phyloP scores from a whole-genome alignment of 2,329 filamentous ascomycete species.

The Xylariaceae sp. region DNA sequence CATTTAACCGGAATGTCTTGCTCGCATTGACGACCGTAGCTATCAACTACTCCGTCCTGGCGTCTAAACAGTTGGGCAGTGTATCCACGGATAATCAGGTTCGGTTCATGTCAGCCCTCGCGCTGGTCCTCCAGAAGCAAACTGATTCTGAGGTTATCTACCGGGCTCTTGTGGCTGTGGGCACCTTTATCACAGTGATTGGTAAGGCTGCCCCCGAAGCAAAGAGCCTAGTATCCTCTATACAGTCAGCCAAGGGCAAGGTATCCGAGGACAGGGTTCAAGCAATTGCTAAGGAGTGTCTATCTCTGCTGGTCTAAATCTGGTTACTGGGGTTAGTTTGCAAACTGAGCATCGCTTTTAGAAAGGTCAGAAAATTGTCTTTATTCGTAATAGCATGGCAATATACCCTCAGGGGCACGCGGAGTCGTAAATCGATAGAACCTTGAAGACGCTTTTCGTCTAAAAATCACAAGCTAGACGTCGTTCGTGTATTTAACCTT shows the following conservation, averaged over 20 bases:
- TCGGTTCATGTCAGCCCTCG: slow-evolving; percentile 56
- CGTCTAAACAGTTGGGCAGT: slow-evolving; percentile 39
- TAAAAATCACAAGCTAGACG: no score
- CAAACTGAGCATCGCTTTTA: not conserved
- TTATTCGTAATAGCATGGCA: no score
- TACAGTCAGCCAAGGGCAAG: slow-evolving; percentile 40
- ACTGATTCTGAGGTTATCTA: slow-evolving; percentile 79
- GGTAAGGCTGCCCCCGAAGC: slow-evolving; percentile 39
- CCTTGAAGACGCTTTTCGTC: no score
- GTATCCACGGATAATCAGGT: slow-evolving; percentile 37
- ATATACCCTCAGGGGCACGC: no score
- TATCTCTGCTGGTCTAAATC: slow-evolving; percentile 32
- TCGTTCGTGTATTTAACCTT: no score
- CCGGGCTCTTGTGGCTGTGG: slow-evolving; percentile 73
- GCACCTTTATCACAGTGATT: slow-evolving; percentile 66
- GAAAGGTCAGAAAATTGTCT: no score
- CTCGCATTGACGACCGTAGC: slow-evolving; percentile 77
- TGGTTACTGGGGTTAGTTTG: not conserved
- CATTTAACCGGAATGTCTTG: slow-evolving; percentile 69
- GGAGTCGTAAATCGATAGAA: no score
- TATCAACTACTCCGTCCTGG: slow-evolving; percentile 78
- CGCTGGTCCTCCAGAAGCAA: slow-evolving; percentile 57
- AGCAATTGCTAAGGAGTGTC: slow-evolving; percentile 42
- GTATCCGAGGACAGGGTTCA: slow-evolving; percentile 44
- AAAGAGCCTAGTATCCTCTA: slow-evolving; percentile 39